Conservation (phyloP, 768 basidiomycete genomes). For the Cystofilobasidium bisporidii region DNA sequence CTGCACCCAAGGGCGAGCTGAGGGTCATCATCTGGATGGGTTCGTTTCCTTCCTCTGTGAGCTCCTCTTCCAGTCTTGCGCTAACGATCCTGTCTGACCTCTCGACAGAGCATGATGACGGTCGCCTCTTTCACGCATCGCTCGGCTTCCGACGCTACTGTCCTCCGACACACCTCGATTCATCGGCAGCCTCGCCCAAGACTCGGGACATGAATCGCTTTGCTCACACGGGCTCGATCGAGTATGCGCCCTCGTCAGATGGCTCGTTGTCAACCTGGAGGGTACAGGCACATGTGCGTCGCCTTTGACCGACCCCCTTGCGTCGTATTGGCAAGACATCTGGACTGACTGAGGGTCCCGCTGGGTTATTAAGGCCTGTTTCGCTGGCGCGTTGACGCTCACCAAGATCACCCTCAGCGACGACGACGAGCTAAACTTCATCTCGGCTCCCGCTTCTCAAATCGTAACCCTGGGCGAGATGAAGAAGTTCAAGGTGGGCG, state of each 20-base stretch:
- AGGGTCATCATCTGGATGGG: neutral
- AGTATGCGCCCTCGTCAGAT: neutral
- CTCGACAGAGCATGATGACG: neutral
- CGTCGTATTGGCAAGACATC: too few relatives aligned
- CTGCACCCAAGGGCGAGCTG: neutral
- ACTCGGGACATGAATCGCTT: neutral
- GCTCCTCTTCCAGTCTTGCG: neutral
- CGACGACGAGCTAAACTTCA: neutral
- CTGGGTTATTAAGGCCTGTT: neutral
- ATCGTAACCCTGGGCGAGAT: too few relatives aligned
- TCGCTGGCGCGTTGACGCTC: neutral
- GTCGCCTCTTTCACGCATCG: neutral
- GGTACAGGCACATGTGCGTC: neutral
- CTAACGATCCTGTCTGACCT: neutral
- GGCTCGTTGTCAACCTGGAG: neutral
- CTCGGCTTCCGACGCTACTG: neutral
- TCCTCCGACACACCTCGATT: neutral
- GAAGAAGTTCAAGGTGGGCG: neutral
- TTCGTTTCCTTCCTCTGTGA: neutral
- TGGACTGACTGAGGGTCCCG: neutral
- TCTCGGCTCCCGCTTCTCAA: neutral
- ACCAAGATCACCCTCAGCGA: neutral
- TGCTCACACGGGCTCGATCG: neutral
- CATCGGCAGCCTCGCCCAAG: neutral
- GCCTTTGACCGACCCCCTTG: too few relatives aligned